A percentile compares a stretch with the other conserved stretches of the same genome.
phyloP scores from a whole-genome alignment of 31 red algal species.

The Endocladia muricata region DNA sequence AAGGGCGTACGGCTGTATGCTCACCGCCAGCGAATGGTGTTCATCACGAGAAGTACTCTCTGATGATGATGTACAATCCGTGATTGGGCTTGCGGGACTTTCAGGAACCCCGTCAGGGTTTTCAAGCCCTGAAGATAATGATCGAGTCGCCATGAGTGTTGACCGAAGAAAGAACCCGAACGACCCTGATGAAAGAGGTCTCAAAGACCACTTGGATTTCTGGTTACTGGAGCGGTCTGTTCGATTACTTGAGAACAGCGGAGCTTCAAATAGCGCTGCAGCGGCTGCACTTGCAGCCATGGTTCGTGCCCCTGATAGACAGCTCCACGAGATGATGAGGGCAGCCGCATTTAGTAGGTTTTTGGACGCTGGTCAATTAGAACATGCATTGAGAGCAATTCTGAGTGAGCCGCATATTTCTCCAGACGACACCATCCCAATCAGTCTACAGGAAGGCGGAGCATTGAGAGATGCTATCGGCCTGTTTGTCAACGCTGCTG shows the following conservation, averaged over 20 bases:
- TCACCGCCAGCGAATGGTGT: conserved; percentile 26
- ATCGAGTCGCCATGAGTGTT: conserved; percentile 8
- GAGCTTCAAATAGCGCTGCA: conserved; percentile 47
- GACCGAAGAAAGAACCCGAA: not conserved
- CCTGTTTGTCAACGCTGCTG: conserved; percentile 52
- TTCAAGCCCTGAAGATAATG: not conserved
- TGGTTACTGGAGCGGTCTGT: conserved; percentile 61
- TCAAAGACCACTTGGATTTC: conserved; percentile 26
- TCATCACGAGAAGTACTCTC: not conserved
- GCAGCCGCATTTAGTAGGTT: conserved; percentile 67
- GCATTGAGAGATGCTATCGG: conserved; percentile 46
- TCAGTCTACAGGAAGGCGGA: conserved; percentile 18
- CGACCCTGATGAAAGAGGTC: not conserved
- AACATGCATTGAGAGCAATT: conserved; percentile 50
- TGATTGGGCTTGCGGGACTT: conserved; percentile 23
- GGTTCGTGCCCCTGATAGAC: conserved; percentile 28
- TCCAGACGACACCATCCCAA: not conserved
- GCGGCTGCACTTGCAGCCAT: conserved; percentile 56
- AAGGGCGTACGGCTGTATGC: conserved; percentile 42
- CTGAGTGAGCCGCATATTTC: conserved; percentile 48
- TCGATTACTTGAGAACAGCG: conserved; percentile 44
- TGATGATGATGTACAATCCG: conserved; percentile 18
- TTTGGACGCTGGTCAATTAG: conserved; percentile 55
- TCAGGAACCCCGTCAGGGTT: not conserved
- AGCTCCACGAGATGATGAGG: conserved; percentile 66